Evolutionary conservation across 139 green algal genomes (phyloP), one percentile per base, ranked within the genome.

Genomic region (Coelastrella sp.): DNA sequence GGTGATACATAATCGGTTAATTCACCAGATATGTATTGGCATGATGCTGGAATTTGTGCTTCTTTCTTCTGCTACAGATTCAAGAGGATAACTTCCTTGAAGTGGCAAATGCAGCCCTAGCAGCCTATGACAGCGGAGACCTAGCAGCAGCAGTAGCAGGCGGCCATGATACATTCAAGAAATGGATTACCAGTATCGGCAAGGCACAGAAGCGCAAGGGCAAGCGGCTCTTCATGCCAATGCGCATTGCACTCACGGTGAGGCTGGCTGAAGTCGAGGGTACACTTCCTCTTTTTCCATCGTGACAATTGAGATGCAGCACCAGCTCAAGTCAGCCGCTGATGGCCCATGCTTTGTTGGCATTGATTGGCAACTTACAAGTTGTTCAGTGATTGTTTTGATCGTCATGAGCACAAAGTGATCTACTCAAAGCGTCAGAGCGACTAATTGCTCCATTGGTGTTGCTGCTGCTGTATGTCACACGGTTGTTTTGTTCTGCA

Each of bases 171-270:
- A 95, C 90, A 4, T 98, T 94, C 92, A 98, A 99, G 93, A 93
- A 90, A 58, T 99, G 96, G 96, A 80, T 98, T 66, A 99, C 99
- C 78, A 91, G 12, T 0, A 70, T 98, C n/a, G 98, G 98, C 92
- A 99, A 99, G 95, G 96, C 94, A 9, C 93, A 98, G 91, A 96
- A 96, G 60, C 95, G 97, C 92, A 99, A 99, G 96, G 98, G 98
- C 91, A 99, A 99, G 95, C 89, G 96, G 66, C 92, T 99, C 63
- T 99, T 99, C 92, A 99, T 99, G 98, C 98, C 98, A 17, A 93
- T 98, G 91, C 96, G 98, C 56, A 94, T 99, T 14, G 95, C 94
- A 8, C 85, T 99, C 78, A 99, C 98, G 15, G 98, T 97, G 60
- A 80, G 92, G n/a, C 10, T 11, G 15, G n/a, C 7, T 24, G 1